A percentile compares a stretch with the other conserved stretches of the same genome.
Evolutionary conservation across 73 alveolate genomes (phyloP).

Genomic region (Paramecium sonneborni): DNA sequence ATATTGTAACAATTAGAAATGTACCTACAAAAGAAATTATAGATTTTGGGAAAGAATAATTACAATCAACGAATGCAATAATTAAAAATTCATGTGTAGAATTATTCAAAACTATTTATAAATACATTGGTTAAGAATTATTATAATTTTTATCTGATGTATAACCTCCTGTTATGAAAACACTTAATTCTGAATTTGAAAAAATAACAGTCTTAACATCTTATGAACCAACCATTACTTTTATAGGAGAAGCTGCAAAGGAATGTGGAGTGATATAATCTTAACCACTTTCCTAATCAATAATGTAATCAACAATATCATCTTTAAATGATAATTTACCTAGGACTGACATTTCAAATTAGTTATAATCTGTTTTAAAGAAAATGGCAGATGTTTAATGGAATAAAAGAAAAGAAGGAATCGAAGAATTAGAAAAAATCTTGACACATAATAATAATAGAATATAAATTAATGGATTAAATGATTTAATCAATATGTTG

Average conservation of each 20-base stretch:
- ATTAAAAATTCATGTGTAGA: slow-evolving; percentile 48
- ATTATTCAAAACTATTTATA: slow-evolving; percentile 38
- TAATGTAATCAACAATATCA: neutral
- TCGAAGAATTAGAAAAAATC: slow-evolving; percentile 63
- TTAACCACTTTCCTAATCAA: neutral
- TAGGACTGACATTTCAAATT: slow-evolving; percentile 55
- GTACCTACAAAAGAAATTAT: slow-evolving; percentile 37
- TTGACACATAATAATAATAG: slow-evolving; percentile 32
- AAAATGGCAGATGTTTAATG: slow-evolving; percentile 60
- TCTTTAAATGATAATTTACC: slow-evolving; percentile 44
- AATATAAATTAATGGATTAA: slow-evolving; percentile 40
- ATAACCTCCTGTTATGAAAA: slow-evolving; percentile 32
- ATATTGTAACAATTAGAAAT: slow-evolving; percentile 38
- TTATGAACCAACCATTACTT: slow-evolving; percentile 30
- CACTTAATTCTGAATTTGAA: slow-evolving; percentile 51
- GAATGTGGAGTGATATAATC: neutral
- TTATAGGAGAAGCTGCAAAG: slow-evolving; percentile 61
- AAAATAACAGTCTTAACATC: slow-evolving; percentile 30
- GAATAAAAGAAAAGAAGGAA: slow-evolving; percentile 65
- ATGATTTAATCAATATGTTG: slow-evolving; percentile 36
- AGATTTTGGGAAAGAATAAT: slow-evolving; percentile 56
- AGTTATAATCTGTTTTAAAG: slow-evolving; percentile 13
- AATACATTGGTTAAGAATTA: slow-evolving; percentile 51
- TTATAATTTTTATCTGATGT: slow-evolving; percentile 32
- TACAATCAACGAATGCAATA: slow-evolving; percentile 28